A percentile compares a stretch with the other conserved stretches of the same genome.
Evolutionary conservation across 169 alveolate genomes (phyloP).

Genomic region (Cryptosporidium canis): DNA sequence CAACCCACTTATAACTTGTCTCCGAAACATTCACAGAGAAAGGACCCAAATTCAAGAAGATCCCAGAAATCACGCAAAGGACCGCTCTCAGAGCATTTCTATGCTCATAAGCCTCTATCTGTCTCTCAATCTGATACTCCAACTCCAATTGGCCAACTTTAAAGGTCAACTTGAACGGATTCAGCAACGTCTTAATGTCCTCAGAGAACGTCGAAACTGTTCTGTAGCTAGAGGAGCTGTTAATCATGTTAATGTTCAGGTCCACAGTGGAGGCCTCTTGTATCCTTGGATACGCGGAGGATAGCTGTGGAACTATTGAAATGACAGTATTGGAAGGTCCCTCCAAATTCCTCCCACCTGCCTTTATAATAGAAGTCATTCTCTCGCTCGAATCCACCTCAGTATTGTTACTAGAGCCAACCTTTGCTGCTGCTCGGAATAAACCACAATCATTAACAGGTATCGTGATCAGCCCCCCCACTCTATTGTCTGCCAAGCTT

Average conservation of each 20-base stretch:
- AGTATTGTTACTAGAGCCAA: background rate
- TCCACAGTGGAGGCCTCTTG: constrained; percentile 2
- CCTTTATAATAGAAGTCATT: background rate
- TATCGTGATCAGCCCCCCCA: background rate
- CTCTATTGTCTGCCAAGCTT: background rate
- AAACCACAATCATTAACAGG: background rate
- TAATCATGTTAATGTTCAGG: constrained; percentile 13
- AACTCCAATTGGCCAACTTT: constrained; percentile 41
- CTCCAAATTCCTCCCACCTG: background rate
- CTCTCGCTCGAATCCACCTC: background rate
- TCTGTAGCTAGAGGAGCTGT: constrained; percentile 11
- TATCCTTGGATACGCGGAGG: background rate
- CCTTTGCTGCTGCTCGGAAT: background rate
- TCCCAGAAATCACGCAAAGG: constrained; percentile 17
- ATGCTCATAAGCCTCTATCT: constrained; percentile 17
- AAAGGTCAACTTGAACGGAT: constrained; percentile 43
- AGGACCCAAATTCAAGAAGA: constrained; percentile 13
- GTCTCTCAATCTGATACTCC: constrained; percentile 40
- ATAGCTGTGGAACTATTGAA: background rate
- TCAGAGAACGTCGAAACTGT: constrained; percentile 13
- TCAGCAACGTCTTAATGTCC: constrained; percentile 8
- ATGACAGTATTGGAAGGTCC: background rate
- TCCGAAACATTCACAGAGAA: constrained; percentile 10
- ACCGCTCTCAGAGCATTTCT: constrained; percentile 57
- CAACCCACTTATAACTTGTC: constrained; percentile 9